Evolutionary conservation across 1,139 yeast genomes (phyloP), one percentile per base, ranked within the genome.

Genomic region (Blastobotrys petasosporus): DNA sequence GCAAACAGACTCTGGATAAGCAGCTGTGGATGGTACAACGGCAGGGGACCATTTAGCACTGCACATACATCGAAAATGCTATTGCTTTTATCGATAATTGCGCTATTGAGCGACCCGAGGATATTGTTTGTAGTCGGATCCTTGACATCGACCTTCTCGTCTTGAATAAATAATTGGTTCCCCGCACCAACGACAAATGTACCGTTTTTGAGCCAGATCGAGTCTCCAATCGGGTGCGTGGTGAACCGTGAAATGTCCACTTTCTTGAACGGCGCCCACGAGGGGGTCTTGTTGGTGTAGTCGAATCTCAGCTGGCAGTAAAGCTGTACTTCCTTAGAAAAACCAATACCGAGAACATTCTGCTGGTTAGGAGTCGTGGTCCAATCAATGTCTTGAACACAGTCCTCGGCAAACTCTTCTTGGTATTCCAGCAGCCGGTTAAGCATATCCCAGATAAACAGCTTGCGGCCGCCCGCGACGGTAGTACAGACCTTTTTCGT

Each of bases 11-110:
- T 70, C 61, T 90, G 97, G 42, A 88, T 82, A 37, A 92, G 67
- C 50, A 87, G 75, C 62, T 88, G 96, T 0, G 98, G 98, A 59
- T 92, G 97, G 58, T 85, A 92, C 1, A 88, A 68, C 0, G 97
- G 97, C 32, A 92, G 64, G 0, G 95, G 94, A 28, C 97, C 96
- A 65, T 88, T 88, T 45, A 92, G 67, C 1, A 87, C 81, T 13
- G 86, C 70, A 38, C 85, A 85, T 47, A 88, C 71, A 49, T 77
- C 80, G 56, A 85, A 76, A 1, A 79, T 70, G 52, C 78, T 80
- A 3, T 25, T 39, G 6, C 44, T 39, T 16, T 36, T 35, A 30
- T 11, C 13, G 7, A 51, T 44, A 9, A 55, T 46, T 4, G 48
- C 45, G 6, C 58, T 50, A 17, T 60, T 53, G 32, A 65, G 55